These are phyloP conservation scores for Lentinula raphanica DNA, from an alignment of 768 basidiomycete species.

Conservation along the genomic window DNA sequence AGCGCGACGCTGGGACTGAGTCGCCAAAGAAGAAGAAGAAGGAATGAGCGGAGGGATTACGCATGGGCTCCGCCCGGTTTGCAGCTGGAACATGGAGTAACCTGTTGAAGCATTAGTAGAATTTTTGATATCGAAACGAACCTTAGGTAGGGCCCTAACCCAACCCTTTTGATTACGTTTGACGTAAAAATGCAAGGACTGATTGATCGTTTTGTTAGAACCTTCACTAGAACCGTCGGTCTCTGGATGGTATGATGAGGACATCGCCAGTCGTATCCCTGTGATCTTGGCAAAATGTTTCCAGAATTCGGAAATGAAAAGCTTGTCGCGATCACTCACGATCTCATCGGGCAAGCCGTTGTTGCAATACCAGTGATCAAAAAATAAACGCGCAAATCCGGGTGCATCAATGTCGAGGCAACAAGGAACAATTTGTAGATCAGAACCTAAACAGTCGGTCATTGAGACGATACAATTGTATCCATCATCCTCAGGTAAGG, in stretches of 20 bases:
- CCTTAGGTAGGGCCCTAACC: too few relatives aligned
- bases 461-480: conserved; percentile 15
- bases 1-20: background rate
- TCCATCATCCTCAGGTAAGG: too few relatives aligned
- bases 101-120: conserved; percentile 22
- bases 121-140: conserved; percentile 27
- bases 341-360: conserved; percentile 22
- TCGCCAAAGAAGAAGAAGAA: background rate
- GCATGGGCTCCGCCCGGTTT: conserved; percentile 15
- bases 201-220: too few relatives aligned
- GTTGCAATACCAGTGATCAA: conserved; percentile 19
- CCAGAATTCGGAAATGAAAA: conserved; percentile 27
- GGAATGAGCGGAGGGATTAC: conserved; percentile 14
- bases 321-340: conserved; percentile 22
- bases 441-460: background rate
- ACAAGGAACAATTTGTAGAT: conserved; percentile 11
- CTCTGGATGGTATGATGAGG: conserved; percentile 32
- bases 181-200: too few relatives aligned
- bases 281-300: conserved; percentile 11
- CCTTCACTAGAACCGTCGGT: conserved; percentile 29
- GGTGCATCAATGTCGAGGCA: conserved; percentile 5
- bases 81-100: conserved; percentile 23
- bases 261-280: conserved; percentile 22
- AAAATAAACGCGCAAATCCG: conserved; percentile 12
- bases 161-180: too few relatives aligned